phyloP scores from a whole-genome alignment of 169 alveolate species.

The Cryptosporidium meleagridis region DNA sequence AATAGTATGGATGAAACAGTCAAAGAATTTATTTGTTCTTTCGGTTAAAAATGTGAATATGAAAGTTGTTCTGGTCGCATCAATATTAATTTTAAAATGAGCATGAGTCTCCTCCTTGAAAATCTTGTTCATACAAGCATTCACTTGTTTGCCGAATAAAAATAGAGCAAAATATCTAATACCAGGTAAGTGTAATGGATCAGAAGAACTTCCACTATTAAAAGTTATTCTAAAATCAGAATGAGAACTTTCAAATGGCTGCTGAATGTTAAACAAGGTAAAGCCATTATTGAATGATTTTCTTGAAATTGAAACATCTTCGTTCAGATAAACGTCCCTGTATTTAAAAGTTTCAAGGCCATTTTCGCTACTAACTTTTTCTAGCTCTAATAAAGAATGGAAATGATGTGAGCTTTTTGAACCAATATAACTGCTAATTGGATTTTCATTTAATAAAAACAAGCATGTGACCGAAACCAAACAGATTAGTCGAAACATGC shows the following conservation, averaged over 20 bases:
- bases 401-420: no score
- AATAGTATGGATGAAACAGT: not conserved
- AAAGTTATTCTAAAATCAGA: slow-evolving; percentile 4
- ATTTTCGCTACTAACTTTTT: not conserved
- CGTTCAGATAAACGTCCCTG: not conserved
- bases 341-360: not conserved
- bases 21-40: not conserved
- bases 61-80: not conserved
- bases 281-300: slow-evolving; percentile 10
- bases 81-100: not conserved
- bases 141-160: not conserved
- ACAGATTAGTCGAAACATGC: not conserved
- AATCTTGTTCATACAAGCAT: not conserved
- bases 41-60: not conserved
- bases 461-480: not conserved
- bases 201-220: slow-evolving; percentile 2
- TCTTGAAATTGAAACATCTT: not conserved
- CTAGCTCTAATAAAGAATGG: not conserved
- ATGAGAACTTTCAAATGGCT: slow-evolving; percentile 5
- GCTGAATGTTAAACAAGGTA: not conserved
- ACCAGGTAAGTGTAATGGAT: not conserved
- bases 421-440: no score
- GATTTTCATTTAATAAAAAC: no score
- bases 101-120: not conserved
- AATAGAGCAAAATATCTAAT: slow-evolving; percentile 15